These are phyloP conservation scores for Lophiotrema nucula DNA, from an alignment of 495 filamentous ascomycete genomes.

Conservation along the genomic window DNA sequence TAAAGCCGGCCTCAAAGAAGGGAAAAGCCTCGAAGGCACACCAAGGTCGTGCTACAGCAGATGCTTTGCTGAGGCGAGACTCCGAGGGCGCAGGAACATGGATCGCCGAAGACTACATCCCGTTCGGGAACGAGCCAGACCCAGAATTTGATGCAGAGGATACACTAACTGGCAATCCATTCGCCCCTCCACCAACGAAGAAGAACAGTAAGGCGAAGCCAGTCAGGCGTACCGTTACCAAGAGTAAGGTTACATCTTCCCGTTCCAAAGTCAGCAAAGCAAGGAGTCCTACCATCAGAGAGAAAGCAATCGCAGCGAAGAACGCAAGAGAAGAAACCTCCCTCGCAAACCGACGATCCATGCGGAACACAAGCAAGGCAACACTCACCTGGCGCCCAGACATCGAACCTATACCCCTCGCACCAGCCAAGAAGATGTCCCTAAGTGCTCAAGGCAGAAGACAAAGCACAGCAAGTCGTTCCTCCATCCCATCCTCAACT, in stretches of 20 bases:
- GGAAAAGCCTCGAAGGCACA: background rate
- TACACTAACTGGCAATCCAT: background rate
- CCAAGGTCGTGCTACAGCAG: too few relatives aligned
- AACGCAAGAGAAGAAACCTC: background rate
- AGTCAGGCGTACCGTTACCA: background rate
- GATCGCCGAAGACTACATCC: background rate
- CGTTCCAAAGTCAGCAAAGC: background rate
- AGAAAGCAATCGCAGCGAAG: background rate
- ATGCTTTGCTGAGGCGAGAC: too few relatives aligned
- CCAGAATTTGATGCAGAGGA: background rate
- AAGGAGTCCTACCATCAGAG: background rate
- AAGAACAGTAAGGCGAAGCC: background rate
- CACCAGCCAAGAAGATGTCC: too few relatives aligned
- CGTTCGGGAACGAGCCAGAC: background rate
- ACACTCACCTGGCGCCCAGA: slow-evolving; percentile 4
- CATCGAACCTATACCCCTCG: slow-evolving; percentile 9
- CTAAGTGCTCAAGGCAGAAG: too few relatives aligned
- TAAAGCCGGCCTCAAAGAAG: background rate
- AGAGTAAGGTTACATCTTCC: background rate
- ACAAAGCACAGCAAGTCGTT: too few relatives aligned
- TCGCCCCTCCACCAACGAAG: background rate
- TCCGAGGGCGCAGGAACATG: too few relatives aligned
- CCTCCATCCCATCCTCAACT: too few relatives aligned
- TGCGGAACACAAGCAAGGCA: background rate
- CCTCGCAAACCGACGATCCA: too few relatives aligned